Base-by-base conservation (phyloP, 805 yeast species). In the Priceomyces fermenticarens region DNA sequence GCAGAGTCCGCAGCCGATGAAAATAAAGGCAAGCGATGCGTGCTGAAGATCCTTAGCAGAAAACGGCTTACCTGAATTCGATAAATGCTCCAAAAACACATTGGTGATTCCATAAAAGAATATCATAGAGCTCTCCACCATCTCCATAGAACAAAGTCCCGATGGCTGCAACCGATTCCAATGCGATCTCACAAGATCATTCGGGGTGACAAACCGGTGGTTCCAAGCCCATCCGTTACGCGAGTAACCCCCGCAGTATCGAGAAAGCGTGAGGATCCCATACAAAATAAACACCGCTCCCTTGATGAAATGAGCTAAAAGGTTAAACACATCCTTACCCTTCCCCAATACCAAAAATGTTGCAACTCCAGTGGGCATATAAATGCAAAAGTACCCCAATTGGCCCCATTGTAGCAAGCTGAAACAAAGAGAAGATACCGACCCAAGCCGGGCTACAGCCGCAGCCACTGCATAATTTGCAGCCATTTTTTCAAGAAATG, bases 191-290 rank as follows among this genome's bases (percentile, higher is more conserved):
- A 30, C 25, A 36, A 31, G 37, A 47, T 56, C 47, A 51, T 59
- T 32, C 73, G 76, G 36, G 16, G 40, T 40, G 10, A 59, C 43
- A 35, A 48, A 52, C 38, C 49, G 54, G 37, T 57, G 54, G 50
- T 93, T 93, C 99, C 99, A 91, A 3, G 96, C 90, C 85, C 95
- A 83, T 14, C 98, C 98, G 42, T 74, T 68, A 41, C 75, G 70
- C 30, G 75, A 59, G 53, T 84, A 87, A 9, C 83, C 86, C 3
- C 99, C 99, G 53, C 88, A 80, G 62, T 86, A 90, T 52, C 98
- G 79, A 1, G 89, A 85, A 30, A 93, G 70, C n/a, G 95, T 77
- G 4, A 89, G 58, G 6, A 90, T 45, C 13, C 99, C 99, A 30
- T 85, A 66, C 3, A 72, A 47, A 43, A 88, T 73, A 57, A 91